phyloP scores from a whole-genome alignment of 345 rosid species.

The Dimocarpus longan region DNA sequence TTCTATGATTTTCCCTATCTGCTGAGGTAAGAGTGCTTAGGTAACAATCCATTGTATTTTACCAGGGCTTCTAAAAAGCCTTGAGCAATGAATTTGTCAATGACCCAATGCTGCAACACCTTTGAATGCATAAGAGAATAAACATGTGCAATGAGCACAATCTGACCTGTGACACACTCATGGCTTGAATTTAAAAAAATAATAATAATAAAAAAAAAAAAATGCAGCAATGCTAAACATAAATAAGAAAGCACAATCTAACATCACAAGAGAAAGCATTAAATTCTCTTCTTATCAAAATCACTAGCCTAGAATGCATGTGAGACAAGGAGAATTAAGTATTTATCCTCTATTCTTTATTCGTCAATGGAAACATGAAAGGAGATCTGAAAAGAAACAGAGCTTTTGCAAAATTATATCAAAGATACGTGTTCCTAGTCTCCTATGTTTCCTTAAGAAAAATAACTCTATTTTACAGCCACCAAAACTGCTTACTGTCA shows the following conservation, averaged over 20 bases:
- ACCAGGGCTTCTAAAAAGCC: background rate
- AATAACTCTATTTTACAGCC: slow-evolving; percentile 2
- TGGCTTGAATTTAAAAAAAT: background rate
- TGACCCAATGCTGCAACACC: background rate
- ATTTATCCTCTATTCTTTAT: background rate
- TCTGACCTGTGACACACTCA: background rate
- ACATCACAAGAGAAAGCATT: background rate
- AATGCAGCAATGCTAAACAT: background rate
- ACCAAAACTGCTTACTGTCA: background rate
- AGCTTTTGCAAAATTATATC: background rate
- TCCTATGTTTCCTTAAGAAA: background rate
- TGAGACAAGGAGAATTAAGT: background rate
- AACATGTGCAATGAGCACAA: background rate
- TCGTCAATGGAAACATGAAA: background rate
- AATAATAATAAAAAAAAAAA: background rate
- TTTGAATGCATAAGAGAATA: background rate
- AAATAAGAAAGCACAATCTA: background rate
- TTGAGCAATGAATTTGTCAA: background rate
- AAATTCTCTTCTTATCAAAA: background rate
- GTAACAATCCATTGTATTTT: background rate
- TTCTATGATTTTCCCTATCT: background rate
- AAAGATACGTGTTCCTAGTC: background rate
- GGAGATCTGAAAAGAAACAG: background rate
- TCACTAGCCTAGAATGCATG: background rate
- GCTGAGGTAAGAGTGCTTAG: background rate